Evolutionary conservation across 257 asterid genomes (phyloP).

Genomic region (Solanum chmielewskii): DNA sequence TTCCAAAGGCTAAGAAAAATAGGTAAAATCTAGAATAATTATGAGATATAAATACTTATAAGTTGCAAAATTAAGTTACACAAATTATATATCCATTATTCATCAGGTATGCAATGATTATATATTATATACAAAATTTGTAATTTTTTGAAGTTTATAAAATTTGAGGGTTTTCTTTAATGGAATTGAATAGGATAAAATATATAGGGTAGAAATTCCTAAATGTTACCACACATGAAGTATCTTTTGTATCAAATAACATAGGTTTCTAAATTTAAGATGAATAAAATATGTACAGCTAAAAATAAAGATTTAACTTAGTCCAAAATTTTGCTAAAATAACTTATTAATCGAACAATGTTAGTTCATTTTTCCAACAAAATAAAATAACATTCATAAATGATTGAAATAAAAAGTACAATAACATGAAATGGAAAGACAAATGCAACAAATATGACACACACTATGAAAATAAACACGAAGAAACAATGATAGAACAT

Average conservation of each 20-base stretch:
- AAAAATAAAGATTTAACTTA: background rate
- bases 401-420: background rate
- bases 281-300: background rate
- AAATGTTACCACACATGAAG: background rate
- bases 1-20: background rate
- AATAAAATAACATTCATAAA: background rate
- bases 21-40: too few relatives aligned
- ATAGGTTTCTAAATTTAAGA: background rate
- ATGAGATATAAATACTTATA: background rate
- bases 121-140: background rate
- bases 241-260: background rate
- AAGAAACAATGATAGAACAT: background rate
- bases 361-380: background rate
- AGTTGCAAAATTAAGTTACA: too few relatives aligned
- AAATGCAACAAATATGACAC: background rate
- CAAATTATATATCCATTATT: background rate
- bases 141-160: background rate
- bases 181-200: background rate
- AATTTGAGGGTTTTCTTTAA: background rate
- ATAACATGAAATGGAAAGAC: background rate
- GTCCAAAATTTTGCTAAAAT: background rate
- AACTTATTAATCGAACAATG: background rate
- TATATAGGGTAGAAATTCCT: background rate
- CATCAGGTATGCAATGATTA: too few relatives aligned
- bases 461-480: background rate